Evolutionary conservation across 1,284 basidiomycete genomes (phyloP).

Genomic region (Bjerkandera adusta): DNA sequence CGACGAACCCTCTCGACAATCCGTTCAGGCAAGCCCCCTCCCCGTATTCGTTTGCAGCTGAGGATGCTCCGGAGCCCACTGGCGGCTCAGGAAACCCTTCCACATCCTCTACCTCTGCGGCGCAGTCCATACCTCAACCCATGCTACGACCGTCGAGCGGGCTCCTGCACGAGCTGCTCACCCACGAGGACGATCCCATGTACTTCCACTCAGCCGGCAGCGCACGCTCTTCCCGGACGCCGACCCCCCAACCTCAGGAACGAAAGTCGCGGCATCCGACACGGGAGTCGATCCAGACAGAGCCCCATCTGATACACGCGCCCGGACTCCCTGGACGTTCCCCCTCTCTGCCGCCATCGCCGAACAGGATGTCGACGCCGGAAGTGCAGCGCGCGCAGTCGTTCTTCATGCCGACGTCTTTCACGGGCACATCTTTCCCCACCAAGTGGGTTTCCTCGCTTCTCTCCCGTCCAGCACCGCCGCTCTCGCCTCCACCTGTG

Average conservation of each 20-base stretch:
- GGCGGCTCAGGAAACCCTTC: too few relatives aligned
- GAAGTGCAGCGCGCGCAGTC: slow-evolving; percentile 36
- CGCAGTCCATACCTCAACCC: slow-evolving; percentile 22
- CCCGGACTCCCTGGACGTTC: slow-evolving; percentile 23
- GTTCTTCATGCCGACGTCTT: slow-evolving; percentile 28
- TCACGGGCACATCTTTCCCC: slow-evolving; percentile 37
- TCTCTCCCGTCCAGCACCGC: slow-evolving; percentile 33
- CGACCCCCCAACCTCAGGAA: background rate
- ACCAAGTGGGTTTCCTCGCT: slow-evolving; percentile 39
- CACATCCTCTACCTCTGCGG: background rate
- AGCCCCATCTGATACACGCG: background rate
- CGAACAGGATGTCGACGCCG: slow-evolving; percentile 24
- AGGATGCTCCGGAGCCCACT: too few relatives aligned
- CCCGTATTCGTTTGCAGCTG: too few relatives aligned
- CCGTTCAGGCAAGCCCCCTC: background rate
- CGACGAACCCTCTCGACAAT: background rate
- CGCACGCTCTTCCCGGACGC: background rate
- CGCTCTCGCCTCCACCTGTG: slow-evolving; percentile 16
- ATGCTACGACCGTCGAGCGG: slow-evolving; percentile 21
- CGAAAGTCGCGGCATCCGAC: slow-evolving; percentile 7
- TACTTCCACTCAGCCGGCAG: slow-evolving; percentile 32
- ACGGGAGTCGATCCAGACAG: slow-evolving; percentile 3
- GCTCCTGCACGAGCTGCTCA: slow-evolving; percentile 54
- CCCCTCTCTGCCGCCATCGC: slow-evolving; percentile 31
- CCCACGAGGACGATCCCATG: slow-evolving; percentile 60